Percentiles rank a stretch among this genome's conserved stretches.
Evolutionary conservation across 1,284 basidiomycete species (phyloP).

Genomic region (Hymenochaete sp.): DNA sequence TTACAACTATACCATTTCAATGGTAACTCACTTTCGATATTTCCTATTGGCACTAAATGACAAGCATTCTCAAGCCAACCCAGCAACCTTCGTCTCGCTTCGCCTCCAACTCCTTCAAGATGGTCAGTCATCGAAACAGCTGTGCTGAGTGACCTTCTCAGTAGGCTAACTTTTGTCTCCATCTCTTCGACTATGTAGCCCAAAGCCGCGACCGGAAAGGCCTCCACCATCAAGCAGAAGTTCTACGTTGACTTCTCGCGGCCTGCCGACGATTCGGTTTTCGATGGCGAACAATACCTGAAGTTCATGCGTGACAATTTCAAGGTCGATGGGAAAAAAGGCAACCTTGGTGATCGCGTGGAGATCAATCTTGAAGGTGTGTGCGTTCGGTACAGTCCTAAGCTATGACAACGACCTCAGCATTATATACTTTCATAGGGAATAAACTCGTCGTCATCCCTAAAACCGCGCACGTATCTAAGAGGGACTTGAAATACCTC

Average conservation of each 20-base stretch:
- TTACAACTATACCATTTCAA: too few relatives aligned
- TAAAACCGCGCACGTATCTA: constrained; percentile 74
- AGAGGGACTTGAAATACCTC: constrained; percentile 89
- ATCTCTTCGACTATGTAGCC: constrained; percentile 41
- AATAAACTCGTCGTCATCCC: constrained; percentile 76
- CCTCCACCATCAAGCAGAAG: constrained; percentile 70
- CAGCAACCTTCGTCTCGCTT: too few relatives aligned
- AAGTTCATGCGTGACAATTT: constrained; percentile 92
- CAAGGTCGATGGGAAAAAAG: constrained; percentile 65
- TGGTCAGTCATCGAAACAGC: constrained; percentile 66
- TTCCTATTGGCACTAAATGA: background rate
- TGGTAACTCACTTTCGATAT: too few relatives aligned
- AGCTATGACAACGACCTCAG: constrained; percentile 1
- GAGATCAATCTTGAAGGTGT: constrained; percentile 76
- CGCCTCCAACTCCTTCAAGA: constrained; percentile 36
- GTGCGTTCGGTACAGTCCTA: constrained; percentile 23
- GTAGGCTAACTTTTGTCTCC: constrained; percentile 64
- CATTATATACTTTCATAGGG: constrained; percentile 31
- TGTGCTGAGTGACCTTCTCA: constrained; percentile 90
- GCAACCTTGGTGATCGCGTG: constrained; percentile 81
- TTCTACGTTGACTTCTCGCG: constrained; percentile 93
- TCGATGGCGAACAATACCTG: constrained; percentile 86
- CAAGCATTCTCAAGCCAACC: too few relatives aligned
- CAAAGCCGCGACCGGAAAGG: constrained; percentile 64
- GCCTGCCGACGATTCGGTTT: constrained; percentile 84